phyloP scores from a whole-genome alignment of 2,329 filamentous ascomycete genomes.

The Laburnicola sp. region DNA sequence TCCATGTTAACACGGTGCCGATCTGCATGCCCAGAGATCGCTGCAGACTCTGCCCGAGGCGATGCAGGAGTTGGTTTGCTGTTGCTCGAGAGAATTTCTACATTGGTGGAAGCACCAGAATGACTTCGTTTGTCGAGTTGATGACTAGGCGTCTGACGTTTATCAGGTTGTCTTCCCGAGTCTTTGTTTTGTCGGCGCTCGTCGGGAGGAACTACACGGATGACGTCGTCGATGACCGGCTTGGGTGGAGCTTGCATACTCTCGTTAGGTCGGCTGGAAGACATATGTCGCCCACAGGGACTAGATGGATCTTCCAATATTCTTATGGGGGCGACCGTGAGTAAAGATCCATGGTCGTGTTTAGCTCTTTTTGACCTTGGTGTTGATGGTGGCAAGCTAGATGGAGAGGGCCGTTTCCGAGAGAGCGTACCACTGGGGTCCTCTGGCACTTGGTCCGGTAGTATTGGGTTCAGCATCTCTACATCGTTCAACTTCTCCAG shows the following conservation, averaged over 20 bases:
- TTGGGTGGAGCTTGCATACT: conserved; percentile 7
- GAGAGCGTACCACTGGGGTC: background rate
- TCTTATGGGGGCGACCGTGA: conserved; percentile 9
- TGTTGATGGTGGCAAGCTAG: conserved; percentile 6
- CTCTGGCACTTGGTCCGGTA: background rate
- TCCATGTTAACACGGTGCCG: conserved; percentile 33
- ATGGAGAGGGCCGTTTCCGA: conserved; percentile 1
- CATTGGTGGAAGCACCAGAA: conserved; percentile 8
- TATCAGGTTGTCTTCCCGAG: background rate
- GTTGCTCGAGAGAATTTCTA: conserved; percentile 46
- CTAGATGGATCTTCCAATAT: conserved; percentile 17
- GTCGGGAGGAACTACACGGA: background rate
- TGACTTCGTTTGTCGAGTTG: conserved; percentile 4
- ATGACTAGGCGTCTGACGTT: conserved; percentile 12
- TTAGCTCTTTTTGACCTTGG: conserved; percentile 10
- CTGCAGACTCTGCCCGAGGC: conserved; percentile 44
- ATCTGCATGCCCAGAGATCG: conserved; percentile 45
- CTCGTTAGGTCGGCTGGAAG: background rate
- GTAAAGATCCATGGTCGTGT: background rate
- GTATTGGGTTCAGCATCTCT: background rate
- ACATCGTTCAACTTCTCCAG: background rate
- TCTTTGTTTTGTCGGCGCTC: background rate
- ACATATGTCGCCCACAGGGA: conserved; percentile 8
- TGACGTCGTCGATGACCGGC: background rate
- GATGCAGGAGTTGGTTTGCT: conserved; percentile 48